Evolutionary conservation across 2,329 filamentous ascomycete genomes (phyloP), one percentile per base, ranked within the genome.

Genomic region (Talaromyces sp.): DNA sequence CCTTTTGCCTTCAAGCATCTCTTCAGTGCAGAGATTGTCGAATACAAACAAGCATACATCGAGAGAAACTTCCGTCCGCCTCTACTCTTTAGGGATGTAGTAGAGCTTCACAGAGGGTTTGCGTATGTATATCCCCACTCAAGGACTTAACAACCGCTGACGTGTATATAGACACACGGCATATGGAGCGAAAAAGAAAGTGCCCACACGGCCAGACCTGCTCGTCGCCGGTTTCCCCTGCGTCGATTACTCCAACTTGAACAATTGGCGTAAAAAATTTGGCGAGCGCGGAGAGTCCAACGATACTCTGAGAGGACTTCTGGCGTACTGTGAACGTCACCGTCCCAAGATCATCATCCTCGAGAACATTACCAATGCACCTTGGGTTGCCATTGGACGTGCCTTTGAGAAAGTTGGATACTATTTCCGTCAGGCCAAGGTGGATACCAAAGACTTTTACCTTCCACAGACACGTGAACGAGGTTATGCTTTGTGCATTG

Each of bases 171-270:
- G 86, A 1, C 87, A 84, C 22, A 93, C 89, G 1, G 89, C 88
- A 1, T 89, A 89, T 71, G 91, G 91, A 3, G 83, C 84, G 7
- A 77, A 82, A 58, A 81, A 81, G 4, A 61, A 75, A 1, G 85
- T 92, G 1, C 89, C 89, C 0, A 75, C 74, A 0, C 72, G 83
- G 11, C 75, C 87, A 1, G 88, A 93, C 68, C 73, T 94, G 0
- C 77, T 94, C 1, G 79, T 93, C 53, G 89, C 89, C 6, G 91
- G 91, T 0, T 91, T 89, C 49, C 88, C 89, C 0, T 95, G 91
- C 69, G 89, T 91, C 1, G 91, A 93, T 70, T 91, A 90, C 68
- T 93, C 91, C 0, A 72, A 69, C 0, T 75, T 93, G 36, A 94
- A 93, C 73, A 84, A 79, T 59, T 74, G 80, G 4, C 78, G 79